These are phyloP conservation scores for Hymenochaete sp. DNA, from an alignment of 1,284 basidiomycete species.

Conservation along the genomic window DNA sequence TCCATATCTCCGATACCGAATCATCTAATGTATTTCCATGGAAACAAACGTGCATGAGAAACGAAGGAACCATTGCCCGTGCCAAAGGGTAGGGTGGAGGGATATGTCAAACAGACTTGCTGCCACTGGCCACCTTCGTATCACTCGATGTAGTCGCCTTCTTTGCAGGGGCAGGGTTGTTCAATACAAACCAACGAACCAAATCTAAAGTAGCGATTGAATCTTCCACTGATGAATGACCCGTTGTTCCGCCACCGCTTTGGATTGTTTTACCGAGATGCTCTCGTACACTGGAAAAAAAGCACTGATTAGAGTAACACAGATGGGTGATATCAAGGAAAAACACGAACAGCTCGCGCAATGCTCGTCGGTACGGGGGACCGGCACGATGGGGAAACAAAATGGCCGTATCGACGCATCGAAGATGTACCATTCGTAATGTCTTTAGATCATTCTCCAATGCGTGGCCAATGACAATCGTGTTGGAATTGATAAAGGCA, in stretches of 20 bases:
- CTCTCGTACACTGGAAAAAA: no score
- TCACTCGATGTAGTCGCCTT: no score
- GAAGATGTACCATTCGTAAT: slow-evolving; percentile 73
- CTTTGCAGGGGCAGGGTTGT: slow-evolving; percentile 28
- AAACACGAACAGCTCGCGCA: slow-evolving; percentile 65
- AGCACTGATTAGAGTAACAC: slow-evolving; percentile 44
- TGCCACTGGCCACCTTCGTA: no score
- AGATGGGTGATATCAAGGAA: slow-evolving; percentile 1
- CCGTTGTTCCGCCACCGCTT: slow-evolving; percentile 56
- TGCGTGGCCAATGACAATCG: slow-evolving; percentile 77
- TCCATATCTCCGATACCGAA: background rate
- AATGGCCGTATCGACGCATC: slow-evolving; percentile 75
- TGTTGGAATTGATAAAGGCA: slow-evolving; percentile 63
- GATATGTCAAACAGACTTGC: no score
- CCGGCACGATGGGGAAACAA: slow-evolving; percentile 80
- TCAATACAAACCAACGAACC: slow-evolving; percentile 63
- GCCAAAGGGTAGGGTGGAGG: no score
- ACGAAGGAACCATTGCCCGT: no score
- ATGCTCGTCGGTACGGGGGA: slow-evolving; percentile 66
- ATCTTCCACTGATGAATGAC: slow-evolving; percentile 82
- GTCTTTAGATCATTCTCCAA: slow-evolving; percentile 89
- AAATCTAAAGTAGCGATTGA: slow-evolving; percentile 78
- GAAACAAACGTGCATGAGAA: no score
- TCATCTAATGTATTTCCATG: no score
- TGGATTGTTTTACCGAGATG: slow-evolving; percentile 73